phyloP scores from a whole-genome alignment of 148 eudicot species.

The Euryodendron excelsum region DNA sequence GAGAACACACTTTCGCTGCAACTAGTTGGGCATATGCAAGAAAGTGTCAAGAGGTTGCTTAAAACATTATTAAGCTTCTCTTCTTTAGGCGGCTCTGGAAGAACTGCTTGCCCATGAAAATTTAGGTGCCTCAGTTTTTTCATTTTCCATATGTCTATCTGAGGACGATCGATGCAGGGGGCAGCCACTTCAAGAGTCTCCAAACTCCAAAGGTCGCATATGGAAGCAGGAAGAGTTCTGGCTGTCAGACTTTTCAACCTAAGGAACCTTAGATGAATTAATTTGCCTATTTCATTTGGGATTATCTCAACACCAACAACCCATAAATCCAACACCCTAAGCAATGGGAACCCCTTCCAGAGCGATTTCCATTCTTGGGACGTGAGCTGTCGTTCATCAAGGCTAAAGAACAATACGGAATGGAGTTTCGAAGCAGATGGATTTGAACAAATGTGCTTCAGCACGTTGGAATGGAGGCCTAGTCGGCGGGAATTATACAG shows the following conservation, averaged over 20 bases:
- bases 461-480: background rate
- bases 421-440: background rate
- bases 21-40: background rate
- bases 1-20: background rate
- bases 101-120: background rate
- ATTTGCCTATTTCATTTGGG: background rate
- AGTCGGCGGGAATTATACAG: background rate
- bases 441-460: background rate
- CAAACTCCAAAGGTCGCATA: background rate
- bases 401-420: background rate
- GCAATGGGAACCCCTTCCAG: background rate
- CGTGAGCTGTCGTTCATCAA: background rate
- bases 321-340: background rate
- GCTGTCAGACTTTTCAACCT: background rate
- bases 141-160: background rate
- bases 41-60: background rate
- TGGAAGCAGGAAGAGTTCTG: background rate
- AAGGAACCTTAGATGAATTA: background rate
- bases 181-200: background rate
- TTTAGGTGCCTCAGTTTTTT: background rate
- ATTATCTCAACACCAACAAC: background rate
- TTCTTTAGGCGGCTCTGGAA: background rate
- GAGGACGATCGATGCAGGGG: background rate
- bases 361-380: background rate
- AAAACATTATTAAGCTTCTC: background rate